Conservation (phyloP, 2,329 filamentous ascomycete species). For the Venturia asperata region DNA sequence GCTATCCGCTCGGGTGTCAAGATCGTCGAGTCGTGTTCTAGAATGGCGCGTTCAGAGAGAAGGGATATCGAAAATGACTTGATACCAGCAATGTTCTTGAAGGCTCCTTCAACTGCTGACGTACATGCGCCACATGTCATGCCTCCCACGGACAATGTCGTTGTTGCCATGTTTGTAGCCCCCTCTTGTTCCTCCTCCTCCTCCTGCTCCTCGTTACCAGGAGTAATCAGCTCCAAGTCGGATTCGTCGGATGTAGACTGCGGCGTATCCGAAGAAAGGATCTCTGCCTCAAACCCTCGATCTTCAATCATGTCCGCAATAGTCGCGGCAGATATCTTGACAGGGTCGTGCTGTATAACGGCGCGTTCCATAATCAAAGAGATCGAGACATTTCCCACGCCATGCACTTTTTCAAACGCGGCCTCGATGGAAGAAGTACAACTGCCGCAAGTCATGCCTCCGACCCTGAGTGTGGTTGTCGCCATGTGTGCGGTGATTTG, state of each 20-base stretch:
- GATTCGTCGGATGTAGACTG: constrained; percentile 39
- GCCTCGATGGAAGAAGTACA: constrained; percentile 94
- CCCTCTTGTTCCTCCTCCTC: constrained; percentile 29
- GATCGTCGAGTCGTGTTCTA: constrained; percentile 63
- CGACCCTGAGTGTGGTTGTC: constrained; percentile 83
- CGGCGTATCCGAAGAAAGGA: constrained; percentile 74
- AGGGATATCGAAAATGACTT: constrained; percentile 74
- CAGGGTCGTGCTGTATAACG: constrained; percentile 83
- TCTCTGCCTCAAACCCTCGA: constrained; percentile 80
- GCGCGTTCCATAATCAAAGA: constrained; percentile 93
- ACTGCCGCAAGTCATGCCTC: constrained; percentile 81
- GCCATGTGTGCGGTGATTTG: constrained; percentile 56
- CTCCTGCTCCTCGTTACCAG: constrained; percentile 30
- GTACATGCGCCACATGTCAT: constrained; percentile 93
- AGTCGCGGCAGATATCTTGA: constrained; percentile 63
- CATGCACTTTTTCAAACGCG: constrained; percentile 74
- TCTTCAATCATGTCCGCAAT: constrained; percentile 85
- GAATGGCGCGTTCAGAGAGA: constrained; percentile 75
- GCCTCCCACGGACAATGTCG: constrained; percentile 71
- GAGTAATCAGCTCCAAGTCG: constrained; percentile 32
- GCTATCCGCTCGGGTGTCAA: constrained; percentile 48
- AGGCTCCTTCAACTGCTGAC: constrained; percentile 73
- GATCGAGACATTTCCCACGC: constrained; percentile 80
- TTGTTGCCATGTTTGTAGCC: constrained; percentile 44
- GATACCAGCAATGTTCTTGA: constrained; percentile 66